Conservation (phyloP, 2,329 filamentous ascomycete species). For the Macrophomina tecta region DNA sequence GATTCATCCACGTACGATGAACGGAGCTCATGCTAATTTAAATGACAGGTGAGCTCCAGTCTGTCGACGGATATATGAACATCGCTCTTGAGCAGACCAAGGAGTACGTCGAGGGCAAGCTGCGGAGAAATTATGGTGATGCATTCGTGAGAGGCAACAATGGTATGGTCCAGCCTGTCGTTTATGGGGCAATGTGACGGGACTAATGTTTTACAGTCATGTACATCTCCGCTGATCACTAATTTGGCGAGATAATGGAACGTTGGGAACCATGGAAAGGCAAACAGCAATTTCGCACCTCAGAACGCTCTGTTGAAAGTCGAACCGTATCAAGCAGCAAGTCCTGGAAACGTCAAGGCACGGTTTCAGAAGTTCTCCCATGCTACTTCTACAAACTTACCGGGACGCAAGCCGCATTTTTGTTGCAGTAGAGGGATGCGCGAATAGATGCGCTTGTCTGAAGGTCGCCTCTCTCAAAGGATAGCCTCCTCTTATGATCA, state of each 20-base stretch:
- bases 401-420: not conserved
- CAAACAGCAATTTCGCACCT: not conserved
- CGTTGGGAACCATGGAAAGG: not conserved
- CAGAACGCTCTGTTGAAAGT: not conserved
- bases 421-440: not conserved
- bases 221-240: conserved; percentile 36
- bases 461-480: not conserved
- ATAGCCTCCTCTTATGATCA: too few relatives aligned
- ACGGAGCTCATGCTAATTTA: not conserved
- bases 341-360: not conserved
- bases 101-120: conserved; percentile 85
- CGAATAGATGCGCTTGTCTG: not conserved
- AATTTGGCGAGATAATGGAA: not conserved
- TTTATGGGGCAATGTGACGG: not conserved
- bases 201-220: conserved; percentile 31
- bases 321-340: not conserved
- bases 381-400: not conserved
- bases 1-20: not conserved
- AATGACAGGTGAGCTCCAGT: conserved; percentile 84
- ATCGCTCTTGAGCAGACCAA: conserved; percentile 96
- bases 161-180: conserved; percentile 59
- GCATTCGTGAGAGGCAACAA: conserved; percentile 97
- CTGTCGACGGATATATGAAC: conserved; percentile 99
- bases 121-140: conserved; percentile 86
- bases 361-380: not conserved